Base-by-base conservation (phyloP, 768 basidiomycete species). In the Pulveroboletus sp. region DNA sequence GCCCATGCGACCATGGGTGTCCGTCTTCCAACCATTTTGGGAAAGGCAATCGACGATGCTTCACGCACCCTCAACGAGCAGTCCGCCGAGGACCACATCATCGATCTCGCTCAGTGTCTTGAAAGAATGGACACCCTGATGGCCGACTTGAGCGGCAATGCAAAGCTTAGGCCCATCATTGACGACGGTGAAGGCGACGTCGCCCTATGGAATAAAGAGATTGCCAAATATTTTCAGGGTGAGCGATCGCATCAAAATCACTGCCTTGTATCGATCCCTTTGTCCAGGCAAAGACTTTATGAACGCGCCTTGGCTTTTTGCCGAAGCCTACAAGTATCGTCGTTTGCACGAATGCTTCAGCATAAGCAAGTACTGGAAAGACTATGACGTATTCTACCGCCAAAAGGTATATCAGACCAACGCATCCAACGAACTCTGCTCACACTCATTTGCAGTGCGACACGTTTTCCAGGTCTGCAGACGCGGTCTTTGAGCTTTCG, bases 271-370 rank as follows among this genome's bases (percentile, higher is more conserved):
- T 27, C 28, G 33, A 54, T 40, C 6, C 13, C 30, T 35, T 47
- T 21, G 21, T 43, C 31, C 54, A 84, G 88, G 87, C 28, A 90
- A 89, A 68, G 85, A 89, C 60, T 93, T 92, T 62, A 94, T 94
- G 91, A 93, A 89, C 65, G 92, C 93, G 0, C 93, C 93, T 6
- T 95, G 93, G 93, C 73, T 96, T 15, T 96, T 97, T 60, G 94
- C 93, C 18, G 93, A 95, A 67, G 93, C 93, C 14, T 91, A 92
- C 74, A 92, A 91, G 67, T 92, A 92, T 66, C 86, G 90, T 57
- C 83, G 91, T 53, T 79, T 97, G 40, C 89, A 88, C 54, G 93
- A 95, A 68, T 91, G 89, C 69, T 97, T 97, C 74, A 92, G 88
- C 54, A 73, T 91, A 52, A 89, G 87, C 75, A 90, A 89, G 64